Percentiles rank a stretch among this genome's conserved stretches.
Conservation (phyloP, 2,329 filamentous ascomycete genomes). For the Phaeosphaeriaceae sp. region DNA sequence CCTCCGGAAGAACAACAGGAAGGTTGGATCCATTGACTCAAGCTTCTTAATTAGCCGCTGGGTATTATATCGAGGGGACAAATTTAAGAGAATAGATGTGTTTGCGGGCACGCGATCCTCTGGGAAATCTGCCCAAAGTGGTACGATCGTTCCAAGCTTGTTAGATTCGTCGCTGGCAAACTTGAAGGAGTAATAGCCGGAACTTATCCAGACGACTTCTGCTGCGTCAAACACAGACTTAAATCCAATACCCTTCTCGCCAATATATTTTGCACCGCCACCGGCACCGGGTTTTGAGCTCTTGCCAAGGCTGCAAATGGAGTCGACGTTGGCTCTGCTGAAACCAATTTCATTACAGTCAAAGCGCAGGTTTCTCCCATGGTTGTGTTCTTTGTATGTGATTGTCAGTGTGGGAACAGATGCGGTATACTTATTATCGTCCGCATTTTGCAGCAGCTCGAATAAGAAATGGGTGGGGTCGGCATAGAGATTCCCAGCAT, state of each 20-base stretch:
- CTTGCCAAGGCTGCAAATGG: constrained; percentile 5
- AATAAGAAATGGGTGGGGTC: constrained; percentile 6
- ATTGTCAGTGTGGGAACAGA: constrained; percentile 4
- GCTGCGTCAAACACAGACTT: constrained; percentile 47
- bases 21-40: background rate
- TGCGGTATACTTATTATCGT: constrained; percentile 5
- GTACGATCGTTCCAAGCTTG: constrained; percentile 9
- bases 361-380: constrained; percentile 4
- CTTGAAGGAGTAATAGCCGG: constrained; percentile 8
- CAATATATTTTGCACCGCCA: constrained; percentile 30
- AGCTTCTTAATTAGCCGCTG: background rate
- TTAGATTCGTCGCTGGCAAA: constrained; percentile 7
- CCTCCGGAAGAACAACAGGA: background rate
- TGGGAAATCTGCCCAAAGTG: constrained; percentile 9
- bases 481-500: background rate
- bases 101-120: background rate
- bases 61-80: background rate
- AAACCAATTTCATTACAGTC: constrained; percentile 11
- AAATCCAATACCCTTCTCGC: constrained; percentile 47
- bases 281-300: constrained; percentile 3
- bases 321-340: constrained; percentile 2
- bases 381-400: background rate
- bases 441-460: constrained; percentile 12
- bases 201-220: constrained; percentile 7
- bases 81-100: constrained; percentile 6